Evolutionary conservation across 1,284 basidiomycete species (phyloP), one percentile per base, ranked within the genome.

Genomic region (Amylostereum areolatum): DNA sequence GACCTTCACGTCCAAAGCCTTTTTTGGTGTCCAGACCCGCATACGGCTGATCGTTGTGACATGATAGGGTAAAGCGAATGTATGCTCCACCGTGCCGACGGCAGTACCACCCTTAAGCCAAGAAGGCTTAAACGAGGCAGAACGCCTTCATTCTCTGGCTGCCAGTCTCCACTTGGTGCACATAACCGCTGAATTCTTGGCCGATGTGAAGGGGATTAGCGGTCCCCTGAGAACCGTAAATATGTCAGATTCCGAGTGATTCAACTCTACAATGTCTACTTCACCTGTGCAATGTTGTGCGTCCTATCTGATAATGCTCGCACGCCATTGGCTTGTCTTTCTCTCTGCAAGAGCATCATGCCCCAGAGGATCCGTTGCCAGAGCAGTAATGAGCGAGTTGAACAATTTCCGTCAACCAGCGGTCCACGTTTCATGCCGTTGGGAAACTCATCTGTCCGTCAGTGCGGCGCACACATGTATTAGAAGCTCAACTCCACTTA

Each of bases 341-440:
- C n/a, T n/a, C n/a, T n/a, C n/a, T n/a, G 88, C 81, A 46, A 99
- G 75, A 4, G 90, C 94, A 63, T 89, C 83, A 45, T 84, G 83
- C 45, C 99, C n/a, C n/a, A n/a, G n/a, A n/a, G n/a, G 81, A 62
- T 89, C 85, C 45, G n/a, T n/a, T n/a, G 77, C 78, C 35, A 99
- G 73, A 25, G 95, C 92, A 35, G 97, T 97, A 52, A 99, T 66
- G 48, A 99, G 80, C 40, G 80, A 78, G 43, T 80, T 70, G n/a
- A 63, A 81, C 80, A 62, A 99, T 83, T 71, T 99, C 94, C 34
- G 84, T 85, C 43, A 97, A n/a, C n/a, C 95, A 43, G 94, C 92
- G 43, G 97, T n/a, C 92, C 52, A 99, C 84, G 71, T 99, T n/a
- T 97, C 97, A 99, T 99, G 9, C 89, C 97, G 30, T 97, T 99